A percentile compares a stretch with the other conserved stretches of the same genome.
phyloP scores from a whole-genome alignment of 2,329 filamentous ascomycete genomes.

The Trichoderma sp. region DNA sequence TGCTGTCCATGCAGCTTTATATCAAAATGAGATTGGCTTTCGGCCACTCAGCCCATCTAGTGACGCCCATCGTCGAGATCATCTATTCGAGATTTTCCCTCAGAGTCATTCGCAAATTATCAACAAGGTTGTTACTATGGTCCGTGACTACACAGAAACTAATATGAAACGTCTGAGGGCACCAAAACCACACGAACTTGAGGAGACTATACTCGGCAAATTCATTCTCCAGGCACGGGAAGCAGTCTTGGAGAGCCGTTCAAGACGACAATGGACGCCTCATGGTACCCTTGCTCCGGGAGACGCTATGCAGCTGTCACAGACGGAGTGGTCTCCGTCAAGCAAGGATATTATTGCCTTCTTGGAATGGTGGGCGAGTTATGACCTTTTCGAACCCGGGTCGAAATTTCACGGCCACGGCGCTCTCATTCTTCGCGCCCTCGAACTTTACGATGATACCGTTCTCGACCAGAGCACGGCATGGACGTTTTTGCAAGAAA shows the following conservation, averaged over 20 bases:
- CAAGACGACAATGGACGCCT: constrained; percentile 52
- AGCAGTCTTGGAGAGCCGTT: constrained; percentile 57
- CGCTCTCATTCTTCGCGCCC: constrained; percentile 64
- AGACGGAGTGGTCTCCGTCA: constrained; percentile 38
- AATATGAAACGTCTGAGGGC: constrained; percentile 30
- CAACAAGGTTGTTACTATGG: constrained; percentile 39
- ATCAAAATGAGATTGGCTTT: constrained; percentile 64
- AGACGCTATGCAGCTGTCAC: constrained; percentile 32
- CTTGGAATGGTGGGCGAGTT: constrained; percentile 69
- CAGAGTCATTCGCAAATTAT: constrained; percentile 39
- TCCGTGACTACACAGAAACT: constrained; percentile 40
- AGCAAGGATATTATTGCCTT: constrained; percentile 64
- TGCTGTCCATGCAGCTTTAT: constrained; percentile 69
- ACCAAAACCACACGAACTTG: constrained; percentile 31
- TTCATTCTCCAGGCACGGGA: constrained; percentile 57
- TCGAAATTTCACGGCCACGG: constrained; percentile 65
- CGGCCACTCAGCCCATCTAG: constrained; percentile 54
- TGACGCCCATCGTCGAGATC: constrained; percentile 53
- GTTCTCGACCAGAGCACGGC: constrained; percentile 49
- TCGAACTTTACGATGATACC: constrained; percentile 59
- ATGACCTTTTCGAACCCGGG: constrained; percentile 54
- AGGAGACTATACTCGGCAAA: constrained; percentile 38
- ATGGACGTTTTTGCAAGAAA: constrained; percentile 74
- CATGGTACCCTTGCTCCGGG: constrained; percentile 50
- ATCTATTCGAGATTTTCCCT: constrained; percentile 62